Base-by-base conservation (phyloP, 129 eudicot genomes). In the Centaurea solstitialis region DNA sequence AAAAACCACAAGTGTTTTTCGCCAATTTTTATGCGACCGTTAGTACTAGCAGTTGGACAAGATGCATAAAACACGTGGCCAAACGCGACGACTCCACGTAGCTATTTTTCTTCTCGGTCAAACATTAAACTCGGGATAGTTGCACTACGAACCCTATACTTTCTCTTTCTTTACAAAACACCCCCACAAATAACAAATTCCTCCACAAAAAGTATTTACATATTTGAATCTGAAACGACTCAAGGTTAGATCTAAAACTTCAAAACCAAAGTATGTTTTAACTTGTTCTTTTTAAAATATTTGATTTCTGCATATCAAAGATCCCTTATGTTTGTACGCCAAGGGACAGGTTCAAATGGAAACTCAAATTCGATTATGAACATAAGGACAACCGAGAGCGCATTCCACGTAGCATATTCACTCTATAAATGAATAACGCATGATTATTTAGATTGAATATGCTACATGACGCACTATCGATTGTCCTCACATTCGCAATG, bases 51-150 rank as follows among this genome's bases (percentile, higher is more conserved):
- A 41, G 13, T 10, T 8, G 50, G 50, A 9, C 50, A 41, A 9
- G 50, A 41, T 41, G 50, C 53, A 43, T 43, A 43, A 43, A 43
- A 43, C 62, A 50, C 62, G 62, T 50, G 62, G 62, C 62, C 62
- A n/a, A 57, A n/a, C 17, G 7, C 1, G 21, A 17, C 8, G 64
- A 53, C 21, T 53, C 64, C 21, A 47, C 61, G n/a, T 47, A 3
- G 61, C 61, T 4, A 15, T 53, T 53, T 53, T 53, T 20, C 18
- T 13, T n/a, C 22, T 57, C 3, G 65, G 65, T 57, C 65, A 57
- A 57, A 57, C 82, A 79, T 17, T 35, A 53, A 70, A 70, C 3
- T 22, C 38, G 68, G 18, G 5, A 67, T 66, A 30, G 50, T 73
- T 30, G 30, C 79, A 74, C 7, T 33, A 20, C 3, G 15, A 28